Conservation (phyloP, 148 eudicot genomes). For the Vaccinium macrocarpon region DNA sequence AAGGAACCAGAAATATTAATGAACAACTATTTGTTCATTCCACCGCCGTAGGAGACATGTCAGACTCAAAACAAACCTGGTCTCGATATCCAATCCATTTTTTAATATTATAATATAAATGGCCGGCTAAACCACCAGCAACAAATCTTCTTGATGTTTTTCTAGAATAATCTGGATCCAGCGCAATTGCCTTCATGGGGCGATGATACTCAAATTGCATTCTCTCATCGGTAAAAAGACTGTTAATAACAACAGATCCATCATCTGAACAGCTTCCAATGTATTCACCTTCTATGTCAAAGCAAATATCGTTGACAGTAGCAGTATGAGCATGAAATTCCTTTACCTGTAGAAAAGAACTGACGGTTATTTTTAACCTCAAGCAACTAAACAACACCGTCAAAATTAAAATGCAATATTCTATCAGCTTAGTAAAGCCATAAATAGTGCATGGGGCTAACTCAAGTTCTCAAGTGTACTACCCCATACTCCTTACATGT, state of each 20-base stretch:
- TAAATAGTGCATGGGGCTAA: not conserved
- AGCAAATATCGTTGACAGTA: constrained; percentile 83
- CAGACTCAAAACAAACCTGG: constrained; percentile 52
- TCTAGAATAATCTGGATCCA: constrained; percentile 89
- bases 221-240: constrained; percentile 85
- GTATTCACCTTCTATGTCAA: constrained; percentile 89
- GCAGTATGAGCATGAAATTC: constrained; percentile 78
- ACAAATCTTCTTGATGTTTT: constrained; percentile 84
- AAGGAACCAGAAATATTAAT: constrained; percentile 11
- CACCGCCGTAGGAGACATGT: constrained; percentile 9
- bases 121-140: constrained; percentile 96
- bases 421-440: not conserved
- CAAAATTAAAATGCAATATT: constrained; percentile 2
- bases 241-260: constrained; percentile 80
- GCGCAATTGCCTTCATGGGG: constrained; percentile 91
- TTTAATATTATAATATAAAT: constrained; percentile 67
- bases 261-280: constrained; percentile 99
- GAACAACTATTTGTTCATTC: constrained; percentile 4
- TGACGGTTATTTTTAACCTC: constrained; percentile 1
- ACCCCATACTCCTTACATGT: constrained; percentile 1
- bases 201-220: constrained; percentile 90
- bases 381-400: not conserved
- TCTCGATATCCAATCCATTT: constrained; percentile 92
- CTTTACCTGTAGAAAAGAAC: constrained; percentile 55
- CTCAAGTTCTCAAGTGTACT: not conserved